Conservation (phyloP, 202 grass and related monocot species). For the Elaeis oleifera region DNA sequence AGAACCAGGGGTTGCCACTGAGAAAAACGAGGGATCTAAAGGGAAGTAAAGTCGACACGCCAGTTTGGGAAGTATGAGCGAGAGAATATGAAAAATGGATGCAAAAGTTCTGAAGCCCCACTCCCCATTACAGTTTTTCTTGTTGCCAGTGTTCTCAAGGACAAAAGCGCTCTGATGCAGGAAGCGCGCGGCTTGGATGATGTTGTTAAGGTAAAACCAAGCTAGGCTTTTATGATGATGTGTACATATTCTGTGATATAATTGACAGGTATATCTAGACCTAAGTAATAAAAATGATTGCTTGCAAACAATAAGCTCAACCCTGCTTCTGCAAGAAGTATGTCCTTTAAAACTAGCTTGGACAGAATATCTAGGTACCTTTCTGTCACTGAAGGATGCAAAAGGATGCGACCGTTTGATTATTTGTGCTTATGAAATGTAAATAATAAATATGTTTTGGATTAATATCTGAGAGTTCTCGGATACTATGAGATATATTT, state of each 20-base stretch:
- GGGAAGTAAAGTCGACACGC: constrained; percentile 61
- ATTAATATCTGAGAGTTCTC: too few relatives aligned
- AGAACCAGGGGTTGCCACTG: constrained; percentile 43
- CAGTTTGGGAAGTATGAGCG: constrained; percentile 89
- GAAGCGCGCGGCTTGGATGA: constrained; percentile 94
- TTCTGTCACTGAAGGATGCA: too few relatives aligned
- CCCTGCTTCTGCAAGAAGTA: too few relatives aligned
- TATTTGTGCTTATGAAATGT: too few relatives aligned
- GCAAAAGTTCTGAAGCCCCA: constrained; percentile 51
- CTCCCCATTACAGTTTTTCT: constrained; percentile 98
- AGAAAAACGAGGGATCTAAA: constrained; percentile 60
- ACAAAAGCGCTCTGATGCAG: constrained; percentile 82
- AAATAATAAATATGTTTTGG: too few relatives aligned
- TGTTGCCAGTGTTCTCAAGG: constrained; percentile 95
- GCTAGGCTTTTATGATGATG: background rate
- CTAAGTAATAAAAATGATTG: background rate
- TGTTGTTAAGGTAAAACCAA: constrained; percentile 72
- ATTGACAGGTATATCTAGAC: background rate
- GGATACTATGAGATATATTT: too few relatives aligned
- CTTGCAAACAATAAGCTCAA: too few relatives aligned
- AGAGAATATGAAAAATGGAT: constrained; percentile 60
- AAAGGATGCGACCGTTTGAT: too few relatives aligned
- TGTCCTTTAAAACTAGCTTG: too few relatives aligned
- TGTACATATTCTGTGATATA: background rate
- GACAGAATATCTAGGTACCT: too few relatives aligned